Evolutionary conservation across 805 yeast species (phyloP), one percentile per base, ranked within the genome.

Genomic region (Kurtzmaniella fragi): DNA sequence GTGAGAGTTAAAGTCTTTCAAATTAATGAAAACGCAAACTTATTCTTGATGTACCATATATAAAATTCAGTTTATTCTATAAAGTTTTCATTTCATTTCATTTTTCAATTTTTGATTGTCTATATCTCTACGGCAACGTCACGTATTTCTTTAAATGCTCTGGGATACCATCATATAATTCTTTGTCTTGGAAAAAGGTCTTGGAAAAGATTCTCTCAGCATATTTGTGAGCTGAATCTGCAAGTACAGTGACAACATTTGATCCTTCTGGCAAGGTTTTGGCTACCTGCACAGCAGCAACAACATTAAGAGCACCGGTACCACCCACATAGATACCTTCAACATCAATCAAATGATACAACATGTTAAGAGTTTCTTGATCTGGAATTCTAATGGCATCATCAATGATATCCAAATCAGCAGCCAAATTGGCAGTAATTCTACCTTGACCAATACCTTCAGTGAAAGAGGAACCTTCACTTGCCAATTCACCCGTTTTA

Each of bases 361-460:
- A 66, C 96, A 90, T 90, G 32, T 70, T 79, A 49, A 90, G 88
- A 11, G 93, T 75, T 45, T 82, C 84, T 41, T 74, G 83, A 62
- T 90, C 97, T 2, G 89, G 77, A 38, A 90, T 78, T 47, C 76
- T 73, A 35, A 85, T 61, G 1, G 96, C 95, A 49, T 82, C 95
- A 56, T 90, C 96, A 28, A 87, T 71, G 26, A 81, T 59, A 7
- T 72, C 82, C 23, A 88, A 65, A 45, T 87, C 96, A 32, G 78
- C 84, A 13, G 70, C 70, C 60, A 90, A 71, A 60, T 90, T 90
- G 46, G 77, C 83, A 5, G 96, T 90, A 52, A 90, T 83, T 52
- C 97, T 75, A 34, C 96, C 96, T 64, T 90, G 97, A 23, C 97
- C 97, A 64, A 90, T 88, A 26, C 97, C 97, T 65, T 90, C 97